These are phyloP conservation scores for Akanthomyces muscarius DNA, from an alignment of 2,329 filamentous ascomycete genomes.

Conservation along the genomic window DNA sequence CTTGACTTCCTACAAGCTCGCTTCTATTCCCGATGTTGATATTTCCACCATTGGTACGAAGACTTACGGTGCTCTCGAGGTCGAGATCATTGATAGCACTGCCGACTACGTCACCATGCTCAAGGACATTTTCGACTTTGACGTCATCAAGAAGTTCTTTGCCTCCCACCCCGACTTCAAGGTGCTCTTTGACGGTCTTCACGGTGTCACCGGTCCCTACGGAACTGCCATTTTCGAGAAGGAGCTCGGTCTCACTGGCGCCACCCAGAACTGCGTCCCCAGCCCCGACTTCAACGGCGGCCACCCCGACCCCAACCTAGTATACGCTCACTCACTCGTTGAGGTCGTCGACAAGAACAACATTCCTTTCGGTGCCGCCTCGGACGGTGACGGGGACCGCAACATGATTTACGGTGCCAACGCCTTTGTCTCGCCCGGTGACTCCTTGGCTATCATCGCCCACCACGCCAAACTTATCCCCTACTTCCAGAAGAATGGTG, in stretches of 20 bases:
- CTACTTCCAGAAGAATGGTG: conserved; percentile 96
- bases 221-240: conserved; percentile 92
- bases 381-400: conserved; percentile 94
- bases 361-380: conserved; percentile 94
- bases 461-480: conserved; percentile 95
- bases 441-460: conserved; percentile 96
- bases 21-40: conserved; percentile 82
- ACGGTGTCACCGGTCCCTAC: conserved; percentile 93
- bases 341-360: conserved; percentile 86
- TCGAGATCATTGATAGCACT: conserved; percentile 92
- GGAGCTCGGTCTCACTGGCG: conserved; percentile 76
- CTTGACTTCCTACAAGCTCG: conserved; percentile 87
- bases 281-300: conserved; percentile 94
- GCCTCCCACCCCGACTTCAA: conserved; percentile 85
- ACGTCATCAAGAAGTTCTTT: conserved; percentile 93
- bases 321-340: conserved; percentile 92
- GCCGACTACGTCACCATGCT: conserved; percentile 91
- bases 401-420: conserved; percentile 99
- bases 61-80: conserved; percentile 81
- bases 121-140: conserved; percentile 98
- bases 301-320: conserved; percentile 96
- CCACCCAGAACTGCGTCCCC: conserved; percentile 86
- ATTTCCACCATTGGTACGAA: conserved; percentile 76
- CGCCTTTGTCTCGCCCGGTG: conserved; percentile 92
- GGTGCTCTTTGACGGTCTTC: conserved; percentile 90